These are phyloP conservation scores for Pachysolen tannophilus DNA, from an alignment of 805 yeast species.

Conservation along the genomic window DNA sequence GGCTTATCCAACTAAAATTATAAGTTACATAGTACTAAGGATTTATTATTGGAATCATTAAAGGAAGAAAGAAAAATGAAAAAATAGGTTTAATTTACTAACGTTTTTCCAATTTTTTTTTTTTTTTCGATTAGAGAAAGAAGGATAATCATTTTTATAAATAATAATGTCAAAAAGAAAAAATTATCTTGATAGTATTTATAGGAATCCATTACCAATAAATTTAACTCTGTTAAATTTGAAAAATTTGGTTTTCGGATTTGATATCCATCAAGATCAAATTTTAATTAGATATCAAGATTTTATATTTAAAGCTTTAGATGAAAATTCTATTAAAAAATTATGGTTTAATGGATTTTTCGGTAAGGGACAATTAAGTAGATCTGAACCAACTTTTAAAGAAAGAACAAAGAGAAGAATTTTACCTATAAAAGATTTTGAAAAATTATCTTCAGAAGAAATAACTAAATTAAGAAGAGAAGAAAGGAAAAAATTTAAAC, in stretches of 20 bases:
- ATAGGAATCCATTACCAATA: conserved; percentile 53
- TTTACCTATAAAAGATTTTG: conserved; percentile 30
- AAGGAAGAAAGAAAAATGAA: too few relatives aligned
- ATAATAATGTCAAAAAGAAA: conserved; percentile 23
- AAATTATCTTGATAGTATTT: conserved; percentile 23
- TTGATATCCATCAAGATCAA: conserved; percentile 12
- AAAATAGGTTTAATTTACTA: too few relatives aligned
- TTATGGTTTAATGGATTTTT: conserved; percentile 87
- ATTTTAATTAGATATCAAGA: conserved; percentile 11
- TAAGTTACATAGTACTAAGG: too few relatives aligned
- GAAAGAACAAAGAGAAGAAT: conserved; percentile 55
- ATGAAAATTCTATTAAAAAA: conserved; percentile 36
- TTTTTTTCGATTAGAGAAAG: too few relatives aligned
- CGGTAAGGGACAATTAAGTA: conserved; percentile 83
- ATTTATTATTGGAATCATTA: too few relatives aligned
- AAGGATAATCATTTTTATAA: background rate
- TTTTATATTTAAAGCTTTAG: conserved; percentile 31
- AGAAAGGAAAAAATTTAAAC: conserved; percentile 67
- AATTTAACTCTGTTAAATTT: conserved; percentile 21
- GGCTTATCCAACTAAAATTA: too few relatives aligned
- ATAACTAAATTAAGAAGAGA: conserved; percentile 64
- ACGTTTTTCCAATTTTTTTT: too few relatives aligned
- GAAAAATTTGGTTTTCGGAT: conserved; percentile 3
- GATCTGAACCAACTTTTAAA: conserved; percentile 91
- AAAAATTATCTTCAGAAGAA: conserved; percentile 54